Evolutionary conservation across 306 rosid species (phyloP).

Genomic region (Calophaca sinica): DNA sequence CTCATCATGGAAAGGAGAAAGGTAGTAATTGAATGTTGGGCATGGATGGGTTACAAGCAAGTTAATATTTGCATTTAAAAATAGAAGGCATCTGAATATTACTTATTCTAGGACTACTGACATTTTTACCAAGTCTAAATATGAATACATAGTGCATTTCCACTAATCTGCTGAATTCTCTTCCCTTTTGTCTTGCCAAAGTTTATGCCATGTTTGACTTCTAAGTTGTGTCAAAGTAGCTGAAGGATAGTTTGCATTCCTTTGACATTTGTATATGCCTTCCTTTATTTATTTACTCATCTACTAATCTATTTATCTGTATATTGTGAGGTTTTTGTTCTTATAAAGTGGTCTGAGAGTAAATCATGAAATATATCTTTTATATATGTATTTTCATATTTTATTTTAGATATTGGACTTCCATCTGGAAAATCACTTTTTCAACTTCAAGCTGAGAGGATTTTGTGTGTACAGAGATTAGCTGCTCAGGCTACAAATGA

Average conservation of each 20-base stretch:
- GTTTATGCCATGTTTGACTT: conserved; percentile 23
- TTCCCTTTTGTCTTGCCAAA: conserved; percentile 14
- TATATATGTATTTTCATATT: conserved; percentile 32
- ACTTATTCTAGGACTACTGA: conserved; percentile 7
- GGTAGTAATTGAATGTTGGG: conserved; percentile 28
- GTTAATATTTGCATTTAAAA: conserved; percentile 34
- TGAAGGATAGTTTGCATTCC: conserved; percentile 30
- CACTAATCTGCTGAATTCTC: conserved; percentile 21
- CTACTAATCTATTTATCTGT: not conserved
- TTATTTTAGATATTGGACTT: conserved; percentile 84
- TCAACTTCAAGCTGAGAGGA: conserved; percentile 98
- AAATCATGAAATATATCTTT: conserved; percentile 5
- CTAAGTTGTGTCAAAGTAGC: conserved; percentile 17
- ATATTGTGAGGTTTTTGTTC: conserved; percentile 28
- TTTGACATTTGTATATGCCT: conserved; percentile 27
- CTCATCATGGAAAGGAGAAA: conserved; percentile 24
- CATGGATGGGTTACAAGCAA: not conserved
- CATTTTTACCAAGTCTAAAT: conserved; percentile 21
- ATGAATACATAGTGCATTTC: conserved; percentile 23
- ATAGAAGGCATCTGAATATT: conserved; percentile 37
- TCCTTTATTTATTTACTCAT: conserved; percentile 23
- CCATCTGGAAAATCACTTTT: conserved; percentile 98
- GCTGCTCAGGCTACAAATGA: conserved; percentile 82
- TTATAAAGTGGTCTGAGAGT: conserved; percentile 24
- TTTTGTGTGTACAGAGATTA: conserved; percentile 83